Evolutionary conservation across 129 eudicot species (phyloP).

Genomic region (Kitagawia praeruptora): DNA sequence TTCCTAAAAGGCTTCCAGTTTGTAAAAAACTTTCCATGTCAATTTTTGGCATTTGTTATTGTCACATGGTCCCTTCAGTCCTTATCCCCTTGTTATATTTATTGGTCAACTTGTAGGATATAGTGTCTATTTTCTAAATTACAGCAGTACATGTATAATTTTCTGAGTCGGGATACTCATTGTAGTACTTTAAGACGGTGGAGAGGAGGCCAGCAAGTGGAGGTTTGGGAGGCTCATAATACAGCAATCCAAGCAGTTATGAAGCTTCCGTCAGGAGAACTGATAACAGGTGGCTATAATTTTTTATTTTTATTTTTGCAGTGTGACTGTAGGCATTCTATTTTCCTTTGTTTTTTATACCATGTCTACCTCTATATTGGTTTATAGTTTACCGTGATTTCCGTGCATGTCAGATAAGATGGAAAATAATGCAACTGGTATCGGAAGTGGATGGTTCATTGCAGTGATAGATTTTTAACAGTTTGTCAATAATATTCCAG

Average conservation of each 20-base stretch:
- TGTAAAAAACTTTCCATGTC: background rate
- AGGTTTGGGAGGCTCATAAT: constrained; percentile 79
- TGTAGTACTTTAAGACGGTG: constrained; percentile 81
- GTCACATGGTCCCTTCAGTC: background rate
- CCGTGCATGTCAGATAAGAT: background rate
- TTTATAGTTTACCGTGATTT: background rate
- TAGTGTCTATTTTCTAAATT: background rate
- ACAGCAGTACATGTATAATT: constrained; percentile 1
- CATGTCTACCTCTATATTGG: background rate
- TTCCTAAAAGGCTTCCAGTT: background rate
- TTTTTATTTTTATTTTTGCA: background rate
- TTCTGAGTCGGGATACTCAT: constrained; percentile 12
- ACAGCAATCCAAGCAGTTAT: constrained; percentile 78
- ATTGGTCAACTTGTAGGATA: background rate
- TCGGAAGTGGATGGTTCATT: background rate
- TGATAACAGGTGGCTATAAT: constrained; percentile 59
- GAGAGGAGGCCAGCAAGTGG: constrained; percentile 71
- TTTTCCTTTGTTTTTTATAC: background rate
- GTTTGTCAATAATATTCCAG: constrained; percentile 39
- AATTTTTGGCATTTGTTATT: background rate
- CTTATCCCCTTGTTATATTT: background rate
- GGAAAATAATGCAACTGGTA: background rate
- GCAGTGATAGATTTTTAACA: constrained; percentile 6
- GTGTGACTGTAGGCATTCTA: background rate
- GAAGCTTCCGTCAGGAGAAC: constrained; percentile 74